phyloP scores from a whole-genome alignment of 2,329 filamentous ascomycete genomes.

The Berkeleyomyces rouxiae region DNA sequence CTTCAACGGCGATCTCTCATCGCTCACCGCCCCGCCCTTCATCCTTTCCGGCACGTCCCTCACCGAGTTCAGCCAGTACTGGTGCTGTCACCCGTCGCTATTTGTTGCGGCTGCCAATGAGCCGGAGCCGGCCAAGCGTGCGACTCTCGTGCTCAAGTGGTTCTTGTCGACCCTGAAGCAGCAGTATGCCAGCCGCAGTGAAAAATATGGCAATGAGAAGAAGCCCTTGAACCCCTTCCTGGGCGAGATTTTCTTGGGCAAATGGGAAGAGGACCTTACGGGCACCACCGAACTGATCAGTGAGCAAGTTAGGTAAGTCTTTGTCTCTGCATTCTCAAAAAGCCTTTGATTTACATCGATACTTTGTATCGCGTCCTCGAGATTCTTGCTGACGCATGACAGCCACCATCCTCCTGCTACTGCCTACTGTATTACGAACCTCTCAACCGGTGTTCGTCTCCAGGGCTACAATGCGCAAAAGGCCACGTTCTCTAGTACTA shows the following conservation, averaged over 20 bases:
- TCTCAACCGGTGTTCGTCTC: conserved; percentile 61
- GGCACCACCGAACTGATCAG: conserved; percentile 77
- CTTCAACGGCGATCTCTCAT: conserved; percentile 68
- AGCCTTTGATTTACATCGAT: neutral
- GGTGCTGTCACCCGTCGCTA: conserved; percentile 60
- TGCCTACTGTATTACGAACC: conserved; percentile 82
- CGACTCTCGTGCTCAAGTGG: conserved; percentile 85
- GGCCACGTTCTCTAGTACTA: conserved; percentile 82
- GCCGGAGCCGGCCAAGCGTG: conserved; percentile 62
- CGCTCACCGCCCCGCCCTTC: conserved; percentile 66
- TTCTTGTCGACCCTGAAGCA: conserved; percentile 87
- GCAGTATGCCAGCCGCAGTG: conserved; percentile 59
- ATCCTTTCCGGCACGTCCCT: conserved; percentile 65
- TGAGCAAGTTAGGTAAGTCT: conserved; percentile 65
- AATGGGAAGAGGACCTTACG: conserved; percentile 59
- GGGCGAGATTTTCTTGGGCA: conserved; percentile 82
- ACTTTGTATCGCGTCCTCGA: neutral
- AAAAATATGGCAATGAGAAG: conserved; percentile 78
- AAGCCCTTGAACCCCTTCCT: conserved; percentile 95
- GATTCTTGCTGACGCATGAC: neutral
- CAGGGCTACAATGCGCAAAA: conserved; percentile 93
- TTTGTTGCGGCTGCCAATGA: conserved; percentile 73
- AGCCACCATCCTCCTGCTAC: conserved; percentile 89
- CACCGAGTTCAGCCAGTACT: conserved; percentile 69
- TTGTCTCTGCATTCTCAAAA: neutral